Evolutionary conservation across 371 early-diverging fungal species (phyloP).

Genomic region (Mucor irregularis): DNA sequence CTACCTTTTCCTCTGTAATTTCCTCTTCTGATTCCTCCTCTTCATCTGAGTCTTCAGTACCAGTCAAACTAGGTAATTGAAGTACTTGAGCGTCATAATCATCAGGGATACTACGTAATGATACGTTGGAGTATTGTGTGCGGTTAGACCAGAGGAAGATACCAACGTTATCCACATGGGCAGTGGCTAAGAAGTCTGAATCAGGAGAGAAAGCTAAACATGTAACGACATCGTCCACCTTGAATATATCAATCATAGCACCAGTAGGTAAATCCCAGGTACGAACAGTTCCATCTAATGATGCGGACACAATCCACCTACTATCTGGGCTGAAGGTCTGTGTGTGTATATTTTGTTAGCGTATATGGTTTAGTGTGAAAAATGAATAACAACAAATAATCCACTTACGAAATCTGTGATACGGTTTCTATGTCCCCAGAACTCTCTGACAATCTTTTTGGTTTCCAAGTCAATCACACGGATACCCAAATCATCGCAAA

Average conservation of each 20-base stretch:
- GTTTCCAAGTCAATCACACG: conserved; percentile 88
- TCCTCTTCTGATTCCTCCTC: conserved; percentile 32
- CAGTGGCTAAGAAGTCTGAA: conserved; percentile 90
- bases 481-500: conserved; percentile 83
- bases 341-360: neutral
- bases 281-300: conserved; percentile 84
- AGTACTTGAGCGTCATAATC: conserved; percentile 53
- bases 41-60: conserved; percentile 34
- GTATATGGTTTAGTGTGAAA: neutral
- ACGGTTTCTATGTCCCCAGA: conserved; percentile 84
- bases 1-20: conserved; percentile 19
- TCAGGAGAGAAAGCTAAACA: conserved; percentile 86
- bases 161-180: conserved; percentile 89
- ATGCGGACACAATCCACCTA: conserved; percentile 86
- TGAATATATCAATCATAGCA: conserved; percentile 83
- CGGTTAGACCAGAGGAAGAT: conserved; percentile 92
- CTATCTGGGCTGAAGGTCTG: conserved; percentile 90
- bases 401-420: conserved; percentile 80
- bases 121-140: conserved; percentile 69
- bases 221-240: conserved; percentile 75
- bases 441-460: conserved; percentile 79
- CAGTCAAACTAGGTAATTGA: conserved; percentile 56
- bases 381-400: too few relatives aligned
- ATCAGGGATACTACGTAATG: conserved; percentile 63
- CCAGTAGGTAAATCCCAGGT: conserved; percentile 97